A percentile compares a stretch with the other conserved stretches of the same genome.
Conservation (phyloP, 768 basidiomycete species). For the Pulveroboletus sp. region DNA sequence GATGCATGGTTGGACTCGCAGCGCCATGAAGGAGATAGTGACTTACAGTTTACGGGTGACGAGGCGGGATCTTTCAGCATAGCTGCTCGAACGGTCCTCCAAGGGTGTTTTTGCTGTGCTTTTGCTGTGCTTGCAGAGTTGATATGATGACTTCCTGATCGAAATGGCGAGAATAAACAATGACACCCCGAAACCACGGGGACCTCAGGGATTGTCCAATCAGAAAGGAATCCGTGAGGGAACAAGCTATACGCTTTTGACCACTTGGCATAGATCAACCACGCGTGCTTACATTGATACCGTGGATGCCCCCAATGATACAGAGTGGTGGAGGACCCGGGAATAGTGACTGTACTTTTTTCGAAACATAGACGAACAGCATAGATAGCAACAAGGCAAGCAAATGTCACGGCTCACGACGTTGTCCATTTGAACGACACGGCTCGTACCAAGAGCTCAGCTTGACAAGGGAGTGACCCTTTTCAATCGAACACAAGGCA, state of each 20-base stretch:
- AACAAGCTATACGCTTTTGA: constrained; percentile 6
- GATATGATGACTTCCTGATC: constrained; percentile 9
- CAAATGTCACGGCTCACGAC: background rate
- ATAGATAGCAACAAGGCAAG: background rate
- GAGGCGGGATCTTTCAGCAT: constrained; percentile 16
- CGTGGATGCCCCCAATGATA: constrained; percentile 14
- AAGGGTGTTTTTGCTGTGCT: constrained; percentile 9
- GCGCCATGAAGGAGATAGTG: background rate
- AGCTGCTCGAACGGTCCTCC: constrained; percentile 18
- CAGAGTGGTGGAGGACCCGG: constrained; percentile 7
- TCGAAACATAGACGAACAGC: background rate
- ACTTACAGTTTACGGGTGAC: constrained; percentile 11
- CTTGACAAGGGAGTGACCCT: background rate
- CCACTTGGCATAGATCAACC: constrained; percentile 15
- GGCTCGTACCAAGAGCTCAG: background rate
- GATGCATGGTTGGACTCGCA: background rate
- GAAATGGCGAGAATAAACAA: constrained; percentile 13
- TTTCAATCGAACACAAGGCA: background rate
- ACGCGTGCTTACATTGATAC: constrained; percentile 5
- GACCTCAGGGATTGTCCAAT: background rate
- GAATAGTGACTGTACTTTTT: background rate
- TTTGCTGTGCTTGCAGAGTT: constrained; percentile 11
- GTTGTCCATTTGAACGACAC: background rate
- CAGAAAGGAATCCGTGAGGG: background rate
- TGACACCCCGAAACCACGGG: constrained; percentile 2